These are phyloP conservation scores for Acacia pycnantha DNA, from an alignment of 331 rosid genomes.

Conservation along the genomic window DNA sequence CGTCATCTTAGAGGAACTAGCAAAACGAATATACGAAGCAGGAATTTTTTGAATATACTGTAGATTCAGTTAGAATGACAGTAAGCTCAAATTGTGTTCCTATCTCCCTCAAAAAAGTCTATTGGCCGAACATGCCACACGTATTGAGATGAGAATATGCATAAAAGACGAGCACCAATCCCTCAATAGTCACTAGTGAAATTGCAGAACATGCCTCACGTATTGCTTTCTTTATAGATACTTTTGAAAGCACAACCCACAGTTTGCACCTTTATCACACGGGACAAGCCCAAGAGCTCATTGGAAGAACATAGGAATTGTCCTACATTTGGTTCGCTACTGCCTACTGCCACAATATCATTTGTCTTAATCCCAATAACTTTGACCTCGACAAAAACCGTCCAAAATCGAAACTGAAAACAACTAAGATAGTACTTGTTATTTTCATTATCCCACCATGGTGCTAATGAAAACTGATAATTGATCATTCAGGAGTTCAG, in stretches of 20 bases:
- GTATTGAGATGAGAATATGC: not conserved
- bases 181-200: not conserved
- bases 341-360: not conserved
- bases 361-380: not conserved
- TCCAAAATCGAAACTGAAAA: not conserved
- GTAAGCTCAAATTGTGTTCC: not conserved
- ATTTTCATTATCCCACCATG: not conserved
- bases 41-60: not conserved
- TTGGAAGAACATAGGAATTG: not conserved
- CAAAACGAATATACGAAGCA: not conserved
- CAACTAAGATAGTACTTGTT: not conserved
- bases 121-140: conserved; percentile 1
- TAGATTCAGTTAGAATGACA: not conserved
- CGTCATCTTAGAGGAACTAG: not conserved
- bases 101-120: not conserved
- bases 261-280: not conserved
- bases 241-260: conserved; percentile 1
- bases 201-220: not conserved
- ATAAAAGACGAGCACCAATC: not conserved
- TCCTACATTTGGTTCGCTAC: not conserved
- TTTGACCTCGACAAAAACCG: not conserved
- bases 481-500: not conserved
- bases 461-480: not conserved
- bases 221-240: not conserved
- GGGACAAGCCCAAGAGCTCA: not conserved